Evolutionary conservation across 2,329 filamentous ascomycete species (phyloP), one percentile per base, ranked within the genome.

Genomic region (Magnaporthales sp.): DNA sequence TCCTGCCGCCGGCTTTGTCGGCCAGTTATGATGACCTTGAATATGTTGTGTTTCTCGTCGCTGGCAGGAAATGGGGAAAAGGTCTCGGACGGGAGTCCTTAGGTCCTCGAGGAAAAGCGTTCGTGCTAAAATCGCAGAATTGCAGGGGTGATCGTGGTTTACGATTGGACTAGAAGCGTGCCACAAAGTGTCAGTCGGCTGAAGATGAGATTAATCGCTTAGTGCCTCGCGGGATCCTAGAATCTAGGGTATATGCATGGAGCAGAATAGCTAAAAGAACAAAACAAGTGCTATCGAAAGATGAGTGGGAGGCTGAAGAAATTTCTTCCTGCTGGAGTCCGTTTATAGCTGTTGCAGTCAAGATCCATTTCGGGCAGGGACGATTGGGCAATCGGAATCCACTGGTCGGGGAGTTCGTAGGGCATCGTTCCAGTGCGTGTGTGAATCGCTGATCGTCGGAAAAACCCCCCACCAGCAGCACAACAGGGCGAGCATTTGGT

Each of bases 111-210:
- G 24, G 8, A 62, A 29, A 7, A 29, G 6, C 22, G 62, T 29
- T 51, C 62, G 62, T 64, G 62, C 62, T 51, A 64, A 58, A 58
- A 29, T 30, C 22, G 51, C 63, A 24, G 31, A n/a, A 15, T 32
- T 46, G 26, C 63, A 65, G 38, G 63, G 63, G 51, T 65, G 27
- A 65, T 56, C 63, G 63, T 56, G 27, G 46, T 65, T 46, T n/a
- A 4, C 19, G 9, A 11, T 32, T 46, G 38, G 38, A 46, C 38
- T 46, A 46, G 8, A 46, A 46, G 15, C 38, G 38, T 46, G 15
- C 38, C 38, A 46, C 38, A 46, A 46, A n/a, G 38, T 46, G 38
- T 46, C 38, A 46, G 38, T 46, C 8, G 38, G 38, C 38, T 46
- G 38, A 46, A 46, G 38, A 46, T 46, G 38, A 19, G 15, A 46